Base-by-base conservation (phyloP, 495 filamentous ascomycete genomes). In the Opeltia flavorubescens region DNA sequence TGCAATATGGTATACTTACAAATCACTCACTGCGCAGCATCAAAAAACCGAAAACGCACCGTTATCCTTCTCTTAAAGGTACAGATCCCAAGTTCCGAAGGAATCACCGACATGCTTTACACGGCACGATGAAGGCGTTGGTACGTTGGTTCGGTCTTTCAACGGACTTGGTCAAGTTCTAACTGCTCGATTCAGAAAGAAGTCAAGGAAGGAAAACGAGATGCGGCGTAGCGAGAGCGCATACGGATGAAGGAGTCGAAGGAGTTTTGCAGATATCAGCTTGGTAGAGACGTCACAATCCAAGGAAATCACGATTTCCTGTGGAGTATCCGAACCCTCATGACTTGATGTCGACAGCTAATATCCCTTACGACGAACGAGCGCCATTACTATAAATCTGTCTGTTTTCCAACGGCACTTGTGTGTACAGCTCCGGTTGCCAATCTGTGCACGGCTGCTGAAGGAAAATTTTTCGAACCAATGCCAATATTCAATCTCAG, bases 51-150 rank as follows among this genome's bases (percentile, higher is more conserved):
- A 96, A 94, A 78, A 96, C 91, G 66, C 77, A 89, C 71, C 77
- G 91, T 76, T 98, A 98, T 74, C 91, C 93, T 54, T 95, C 89
- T 62, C 80, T 96, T 57, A 95, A 95, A 61, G 91, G 91, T 65
- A 94, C 89, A 62, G 91, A 98, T 75, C 86, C 91, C 65, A 98
- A 98, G 80, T 98, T 96, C 79, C 82, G 91, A 68, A 79, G 91
- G 71, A 98, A 98, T 76, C 93, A 98, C 75, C 84, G 87, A 63
- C 89, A 96, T 80, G 93, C 93, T 64, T 85, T 95, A 26, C 93
- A 95, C 72, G 91, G 91, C 63, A 99, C 93, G 59, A 85, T 84
- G 77, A 93, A 83, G 77, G 93, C 93, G 62, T 71, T 99, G 72
- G 91, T 98, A 81, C 62, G 87, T 78, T 51, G 36, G 43, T 46